A percentile compares a stretch with the other conserved stretches of the same genome.
phyloP scores from a whole-genome alignment of 257 asterid genomes.

The Parsonsia alboflavescens region DNA sequence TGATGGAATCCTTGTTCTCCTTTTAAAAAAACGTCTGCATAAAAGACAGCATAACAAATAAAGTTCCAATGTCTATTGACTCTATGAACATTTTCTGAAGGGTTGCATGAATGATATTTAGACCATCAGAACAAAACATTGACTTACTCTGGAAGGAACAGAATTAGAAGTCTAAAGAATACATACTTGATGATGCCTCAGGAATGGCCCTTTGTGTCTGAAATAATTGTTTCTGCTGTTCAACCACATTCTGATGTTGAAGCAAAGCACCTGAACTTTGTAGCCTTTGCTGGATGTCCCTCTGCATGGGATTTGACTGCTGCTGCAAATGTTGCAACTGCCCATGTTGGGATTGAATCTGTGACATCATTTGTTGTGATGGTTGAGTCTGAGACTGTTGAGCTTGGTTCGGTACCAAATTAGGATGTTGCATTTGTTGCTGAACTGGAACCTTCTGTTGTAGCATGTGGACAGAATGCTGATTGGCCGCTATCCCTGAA shows the following conservation, averaged over 20 bases:
- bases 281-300: slow-evolving; percentile 83
- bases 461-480: slow-evolving; percentile 64
- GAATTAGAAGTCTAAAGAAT: background rate
- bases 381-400: slow-evolving; percentile 70
- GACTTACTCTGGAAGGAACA: slow-evolving; percentile 12
- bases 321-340: slow-evolving; percentile 84
- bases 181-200: slow-evolving; percentile 76
- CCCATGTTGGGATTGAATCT: slow-evolving; percentile 79
- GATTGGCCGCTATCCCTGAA: slow-evolving; percentile 58
- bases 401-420: slow-evolving; percentile 64
- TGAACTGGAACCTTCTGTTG: slow-evolving; percentile 70
- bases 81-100: background rate
- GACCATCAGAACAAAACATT: background rate
- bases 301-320: slow-evolving; percentile 51
- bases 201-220: slow-evolving; percentile 69
- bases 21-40: background rate
- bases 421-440: slow-evolving; percentile 75
- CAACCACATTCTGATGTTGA: slow-evolving; percentile 66
- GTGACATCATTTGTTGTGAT: slow-evolving; percentile 79
- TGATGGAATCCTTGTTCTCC: background rate
- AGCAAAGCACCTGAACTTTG: slow-evolving; percentile 68
- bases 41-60: background rate
- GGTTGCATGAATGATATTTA: background rate
- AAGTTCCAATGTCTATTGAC: background rate
- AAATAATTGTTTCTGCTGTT: slow-evolving; percentile 74